A percentile compares a stretch with the other conserved stretches of the same genome.
These are phyloP conservation scores for Xylaria sp. DNA, from an alignment of 2,329 filamentous ascomycete genomes.

Conservation along the genomic window DNA sequence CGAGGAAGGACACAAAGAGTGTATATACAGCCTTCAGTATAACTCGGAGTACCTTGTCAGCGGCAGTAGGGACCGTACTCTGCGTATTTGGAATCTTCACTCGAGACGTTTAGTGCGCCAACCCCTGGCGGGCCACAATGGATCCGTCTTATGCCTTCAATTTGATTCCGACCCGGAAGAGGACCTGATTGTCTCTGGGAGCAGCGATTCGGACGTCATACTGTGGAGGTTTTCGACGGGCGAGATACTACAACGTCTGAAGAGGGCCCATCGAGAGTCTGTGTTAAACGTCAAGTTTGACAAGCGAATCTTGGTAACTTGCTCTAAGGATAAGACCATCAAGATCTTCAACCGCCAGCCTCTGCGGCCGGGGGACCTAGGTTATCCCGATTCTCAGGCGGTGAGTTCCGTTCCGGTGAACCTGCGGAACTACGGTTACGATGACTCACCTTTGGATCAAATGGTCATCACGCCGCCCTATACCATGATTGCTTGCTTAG, in stretches of 20 bases:
- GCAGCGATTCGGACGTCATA: conserved; percentile 90
- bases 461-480: conserved; percentile 71
- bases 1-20: conserved; percentile 88
- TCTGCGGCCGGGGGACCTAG: conserved; percentile 69
- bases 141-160: conserved; percentile 93
- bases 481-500: conserved; percentile 79
- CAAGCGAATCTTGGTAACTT: conserved; percentile 90
- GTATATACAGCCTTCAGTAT: conserved; percentile 95
- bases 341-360: conserved; percentile 90
- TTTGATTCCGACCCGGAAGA: conserved; percentile 90
- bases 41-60: conserved; percentile 88
- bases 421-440: conserved; percentile 66
- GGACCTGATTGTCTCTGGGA: conserved; percentile 94
- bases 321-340: conserved; percentile 96
- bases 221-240: conserved; percentile 95
- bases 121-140: conserved; percentile 81
- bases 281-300: conserved; percentile 95
- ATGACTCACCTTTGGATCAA: conserved; percentile 57
- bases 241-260: conserved; percentile 79
- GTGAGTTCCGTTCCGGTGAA: conserved; percentile 65
- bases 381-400: conserved; percentile 58
- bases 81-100: conserved; percentile 90
- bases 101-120: conserved; percentile 79
- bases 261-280: conserved; percentile 84
- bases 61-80: conserved; percentile 87